These are phyloP conservation scores for Lolium rigidum DNA, from an alignment of 176 grass and related monocot species.

Conservation along the genomic window DNA sequence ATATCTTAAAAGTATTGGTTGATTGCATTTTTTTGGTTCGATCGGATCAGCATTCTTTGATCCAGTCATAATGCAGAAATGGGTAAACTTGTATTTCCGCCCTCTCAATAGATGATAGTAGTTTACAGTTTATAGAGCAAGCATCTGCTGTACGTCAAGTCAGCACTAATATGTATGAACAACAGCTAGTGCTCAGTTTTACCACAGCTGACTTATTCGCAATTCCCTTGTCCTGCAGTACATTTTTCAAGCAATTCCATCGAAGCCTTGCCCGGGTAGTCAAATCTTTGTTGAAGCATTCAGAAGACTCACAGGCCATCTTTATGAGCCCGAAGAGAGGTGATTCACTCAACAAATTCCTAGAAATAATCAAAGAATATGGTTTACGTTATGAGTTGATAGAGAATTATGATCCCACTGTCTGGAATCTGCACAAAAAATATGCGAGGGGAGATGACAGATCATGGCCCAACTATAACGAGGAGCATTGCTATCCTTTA, in stretches of 20 bases:
- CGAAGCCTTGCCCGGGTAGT: slow-evolving; percentile 56
- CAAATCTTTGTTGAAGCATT: slow-evolving; percentile 65
- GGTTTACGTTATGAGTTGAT: slow-evolving; percentile 70
- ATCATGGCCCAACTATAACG: slow-evolving; percentile 83
- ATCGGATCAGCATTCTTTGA: slow-evolving; percentile 18
- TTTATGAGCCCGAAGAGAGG: slow-evolving; percentile 91
- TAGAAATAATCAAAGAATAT: slow-evolving; percentile 60
- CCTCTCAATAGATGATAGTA: not conserved
- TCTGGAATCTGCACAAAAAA: slow-evolving; percentile 78
- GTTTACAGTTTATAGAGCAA: not conserved
- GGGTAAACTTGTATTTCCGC: not conserved
- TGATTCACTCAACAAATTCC: slow-evolving; percentile 82
- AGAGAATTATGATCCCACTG: slow-evolving; percentile 75
- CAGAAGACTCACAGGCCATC: slow-evolving; percentile 68
- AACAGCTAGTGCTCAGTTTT: not conserved
- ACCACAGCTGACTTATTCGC: not conserved
- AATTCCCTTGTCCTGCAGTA: slow-evolving; percentile 50
- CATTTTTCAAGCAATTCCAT: slow-evolving; percentile 94
- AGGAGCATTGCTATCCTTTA: slow-evolving; percentile 85
- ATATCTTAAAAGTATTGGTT: not conserved
- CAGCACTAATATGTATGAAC: not conserved
- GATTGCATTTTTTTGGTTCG: not conserved
- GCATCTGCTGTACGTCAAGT: not conserved
- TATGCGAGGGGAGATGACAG: slow-evolving; percentile 52
- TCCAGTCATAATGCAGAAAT: slow-evolving; percentile 19